Base-by-base conservation (phyloP, 1,284 basidiomycete species). In the Rhodotorula sp. region DNA sequence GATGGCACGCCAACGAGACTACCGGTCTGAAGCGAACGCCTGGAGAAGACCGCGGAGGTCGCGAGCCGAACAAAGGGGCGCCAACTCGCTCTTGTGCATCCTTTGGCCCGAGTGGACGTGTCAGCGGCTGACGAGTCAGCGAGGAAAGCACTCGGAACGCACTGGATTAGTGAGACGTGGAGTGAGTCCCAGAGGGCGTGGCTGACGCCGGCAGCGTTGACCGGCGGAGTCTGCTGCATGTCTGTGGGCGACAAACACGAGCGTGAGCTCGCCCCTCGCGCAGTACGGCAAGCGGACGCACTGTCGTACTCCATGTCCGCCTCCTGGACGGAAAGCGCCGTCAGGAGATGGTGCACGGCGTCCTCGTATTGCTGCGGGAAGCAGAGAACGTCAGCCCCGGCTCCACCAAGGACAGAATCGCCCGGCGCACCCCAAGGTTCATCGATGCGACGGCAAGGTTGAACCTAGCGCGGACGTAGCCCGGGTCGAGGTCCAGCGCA, bases 401-500 rank as follows among this genome's bases (percentile, higher is more conserved):
- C 29, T 1, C 10, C 29, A 9, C 8, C 11, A 19, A 15, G 27
- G 62, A 58, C 24, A 24, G 7, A 53, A 59, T 55, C 20, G 22
- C 54, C 13, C 19, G 10, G 82, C 86, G 72, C 79, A 92, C 90
- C 68, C 85, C 84, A 62, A 95, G 84, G 79, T 92, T 94, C 79
- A 92, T 90, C 78, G 88, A 92, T 1, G 91, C 90, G 72, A 95
- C 95, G 32, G 92, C 93, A 27, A 95, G 84, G 80, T 96, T 95
- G 81, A 91, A 95, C 73, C 91, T 90, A 15, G 93, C 93, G 70
- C 96, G 89, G 64, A 97, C 94, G 80, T 98, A 99, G 48, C 87
- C 86, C 8, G 95, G 94, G 78, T 96, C 93, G 65, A 97, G 83
- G 72, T 91, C 89, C 49, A 99, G 84, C 4, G 95, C 96, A 60